Evolutionary conservation across 2,329 filamentous ascomycete species (phyloP).

Genomic region (Pseudomassariella vexata): DNA sequence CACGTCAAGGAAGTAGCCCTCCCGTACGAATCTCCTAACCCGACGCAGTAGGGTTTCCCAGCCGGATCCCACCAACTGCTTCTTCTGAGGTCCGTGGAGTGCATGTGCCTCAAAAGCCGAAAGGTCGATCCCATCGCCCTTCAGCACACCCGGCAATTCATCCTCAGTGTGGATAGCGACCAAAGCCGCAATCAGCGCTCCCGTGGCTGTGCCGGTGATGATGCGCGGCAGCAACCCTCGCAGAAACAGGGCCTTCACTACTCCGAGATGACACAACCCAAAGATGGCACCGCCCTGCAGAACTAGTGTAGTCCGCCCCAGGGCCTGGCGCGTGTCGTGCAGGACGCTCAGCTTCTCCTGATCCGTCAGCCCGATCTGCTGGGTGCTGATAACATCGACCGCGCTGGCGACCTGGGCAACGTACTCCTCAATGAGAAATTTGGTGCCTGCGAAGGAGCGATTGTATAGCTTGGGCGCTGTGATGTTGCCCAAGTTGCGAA

Average conservation of each 20-base stretch:
- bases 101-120: constrained; percentile 60
- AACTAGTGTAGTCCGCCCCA: constrained; percentile 79
- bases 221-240: constrained; percentile 80
- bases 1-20: constrained; percentile 81
- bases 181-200: constrained; percentile 81
- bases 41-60: constrained; percentile 61
- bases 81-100: constrained; percentile 22
- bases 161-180: constrained; percentile 84
- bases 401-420: constrained; percentile 77
- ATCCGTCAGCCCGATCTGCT: constrained; percentile 42
- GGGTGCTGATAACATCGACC: constrained; percentile 65
- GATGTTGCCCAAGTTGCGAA: constrained; percentile 90
- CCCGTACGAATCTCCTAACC: constrained; percentile 60
- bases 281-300: constrained; percentile 90
- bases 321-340: constrained; percentile 81
- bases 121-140: constrained; percentile 75
- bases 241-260: constrained; percentile 80
- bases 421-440: constrained; percentile 86
- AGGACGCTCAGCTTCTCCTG: constrained; percentile 81
- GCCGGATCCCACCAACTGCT: constrained; percentile 34
- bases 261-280: constrained; percentile 82
- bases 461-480: constrained; percentile 77
- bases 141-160: constrained; percentile 71
- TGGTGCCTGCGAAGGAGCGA: constrained; percentile 80
- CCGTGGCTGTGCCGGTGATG: constrained; percentile 85